Percentiles rank a stretch among this genome's conserved stretches.
Evolutionary conservation across 129 eudicot genomes (phyloP).

Genomic region (Gnaphalium uliginosum): DNA sequence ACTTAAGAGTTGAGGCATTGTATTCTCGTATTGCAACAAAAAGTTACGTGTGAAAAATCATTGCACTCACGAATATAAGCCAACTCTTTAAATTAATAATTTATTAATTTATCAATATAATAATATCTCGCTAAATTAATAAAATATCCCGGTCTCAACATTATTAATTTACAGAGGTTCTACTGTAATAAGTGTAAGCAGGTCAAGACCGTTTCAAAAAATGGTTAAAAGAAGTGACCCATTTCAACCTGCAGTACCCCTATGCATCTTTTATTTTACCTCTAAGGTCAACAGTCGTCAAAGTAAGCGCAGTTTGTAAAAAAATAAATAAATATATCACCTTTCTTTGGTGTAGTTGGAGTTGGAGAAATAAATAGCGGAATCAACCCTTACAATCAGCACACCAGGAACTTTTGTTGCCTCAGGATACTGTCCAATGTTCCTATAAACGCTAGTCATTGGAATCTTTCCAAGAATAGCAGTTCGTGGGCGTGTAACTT

Average conservation of each 20-base stretch:
- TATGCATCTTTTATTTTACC: no score
- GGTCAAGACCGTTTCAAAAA: not conserved
- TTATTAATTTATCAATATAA: no score
- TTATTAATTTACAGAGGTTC: no score
- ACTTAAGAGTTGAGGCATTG: no score
- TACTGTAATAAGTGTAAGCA: no score
- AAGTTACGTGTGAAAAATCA: no score
- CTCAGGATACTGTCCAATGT: conserved; percentile 74
- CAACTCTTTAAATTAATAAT: no score
- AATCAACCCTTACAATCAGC: conserved; percentile 70
- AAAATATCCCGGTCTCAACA: no score
- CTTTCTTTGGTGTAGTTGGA: conserved; percentile 78
- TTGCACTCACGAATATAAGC: no score
- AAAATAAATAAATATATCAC: conserved; percentile 23
- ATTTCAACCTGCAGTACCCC: not conserved
- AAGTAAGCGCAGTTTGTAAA: not conserved
- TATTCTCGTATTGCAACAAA: no score
- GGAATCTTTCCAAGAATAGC: conserved; percentile 79
- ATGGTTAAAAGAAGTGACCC: not conserved
- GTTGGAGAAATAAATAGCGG: conserved; percentile 85
- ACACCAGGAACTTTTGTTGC: conserved; percentile 67
- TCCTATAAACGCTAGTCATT: conserved; percentile 65
- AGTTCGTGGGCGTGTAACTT: conserved; percentile 82
- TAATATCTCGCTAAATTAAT: no score
- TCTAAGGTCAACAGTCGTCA: not conserved